Evolutionary conservation across 2,329 filamentous ascomycete species (phyloP).

Genomic region (Ophiostoma perfectum): DNA sequence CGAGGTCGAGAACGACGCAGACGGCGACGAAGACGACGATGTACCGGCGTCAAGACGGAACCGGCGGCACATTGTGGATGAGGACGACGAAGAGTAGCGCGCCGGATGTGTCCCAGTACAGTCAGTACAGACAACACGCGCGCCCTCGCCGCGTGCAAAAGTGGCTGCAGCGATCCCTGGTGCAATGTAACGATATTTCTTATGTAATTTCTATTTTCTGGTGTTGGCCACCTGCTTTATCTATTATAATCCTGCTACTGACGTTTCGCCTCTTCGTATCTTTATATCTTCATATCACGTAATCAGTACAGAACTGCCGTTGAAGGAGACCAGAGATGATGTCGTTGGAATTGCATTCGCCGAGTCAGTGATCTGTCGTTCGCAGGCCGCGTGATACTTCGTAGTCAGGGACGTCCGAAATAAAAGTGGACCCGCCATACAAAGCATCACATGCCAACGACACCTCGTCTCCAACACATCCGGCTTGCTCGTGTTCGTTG

Average conservation of each 20-base stretch:
- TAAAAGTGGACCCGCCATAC: not conserved
- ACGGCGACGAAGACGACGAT: conserved; percentile 51
- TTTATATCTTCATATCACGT: no score
- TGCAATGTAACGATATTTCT: no score
- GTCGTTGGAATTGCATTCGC: no score
- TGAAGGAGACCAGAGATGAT: no score
- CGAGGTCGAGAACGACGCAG: conserved; percentile 44
- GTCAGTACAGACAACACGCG: not conserved
- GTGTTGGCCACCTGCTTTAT: no score
- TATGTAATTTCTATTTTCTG: no score
- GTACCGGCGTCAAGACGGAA: conserved; percentile 41
- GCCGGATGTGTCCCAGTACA: not conserved
- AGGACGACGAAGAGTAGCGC: conserved; percentile 47
- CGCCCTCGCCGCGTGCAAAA: not conserved
- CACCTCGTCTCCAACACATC: not conserved
- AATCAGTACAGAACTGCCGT: no score
- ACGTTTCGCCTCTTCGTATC: no score
- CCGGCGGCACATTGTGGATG: conserved; percentile 55
- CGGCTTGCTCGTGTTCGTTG: not conserved
- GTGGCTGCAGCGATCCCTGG: no score
- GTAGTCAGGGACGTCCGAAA: not conserved
- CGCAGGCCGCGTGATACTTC: not conserved
- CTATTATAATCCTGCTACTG: no score
- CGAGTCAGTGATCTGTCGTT: no score
- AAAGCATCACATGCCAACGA: conserved; percentile 8